Base-by-base conservation (phyloP, 768 basidiomycete species). In the Hypholoma sublateritium region DNA sequence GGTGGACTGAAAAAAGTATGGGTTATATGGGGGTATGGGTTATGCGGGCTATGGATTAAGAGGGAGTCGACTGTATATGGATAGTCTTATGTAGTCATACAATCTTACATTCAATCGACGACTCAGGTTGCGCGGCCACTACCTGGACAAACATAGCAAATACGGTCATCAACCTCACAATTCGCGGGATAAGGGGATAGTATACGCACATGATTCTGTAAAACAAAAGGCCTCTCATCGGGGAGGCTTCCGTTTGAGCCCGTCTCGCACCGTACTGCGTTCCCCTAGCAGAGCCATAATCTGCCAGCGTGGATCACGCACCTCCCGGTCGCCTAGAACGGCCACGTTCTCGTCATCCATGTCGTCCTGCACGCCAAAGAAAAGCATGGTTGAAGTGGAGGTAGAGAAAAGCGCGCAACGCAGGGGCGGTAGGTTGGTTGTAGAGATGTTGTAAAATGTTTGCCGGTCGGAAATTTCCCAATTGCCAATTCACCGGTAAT, bases 201-300 rank as follows among this genome's bases (percentile, higher is more conserved):
- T 32, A 32, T 32, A 32, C 28, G 28, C 9, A 32, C 28, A 5
- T 32, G 6, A 32, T 32, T 9, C 28, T 9, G 9, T 32, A 32
- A 9, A 32, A 9, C 2, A 6, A 5, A 32, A 32, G 28, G 28
- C 5, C 28, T 17, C 39, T 41, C 39, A 41, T 41, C 39, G 39
- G 8, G 39, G 28, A 7, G 28, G 13, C 39, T 41, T 41, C 39
- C 39, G 39, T 13, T 41, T 41, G 13, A 41, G 39, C 39, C 39
- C 39, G 16, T 41, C 39, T 12, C 25, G 46, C 19, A 47, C 22
- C 83, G 82, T 34, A 92, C 81, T 6, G 87, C 81, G 67, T 89
- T 91, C 57, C 90, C 80, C 83, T 13, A 92, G 76, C 22, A 93
- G 72, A 48, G 90, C 89, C 62, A 92, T 79, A 34, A 91, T 80